phyloP scores from a whole-genome alignment of 2,329 filamentous ascomycete species.

The Nothopassalora personata region DNA sequence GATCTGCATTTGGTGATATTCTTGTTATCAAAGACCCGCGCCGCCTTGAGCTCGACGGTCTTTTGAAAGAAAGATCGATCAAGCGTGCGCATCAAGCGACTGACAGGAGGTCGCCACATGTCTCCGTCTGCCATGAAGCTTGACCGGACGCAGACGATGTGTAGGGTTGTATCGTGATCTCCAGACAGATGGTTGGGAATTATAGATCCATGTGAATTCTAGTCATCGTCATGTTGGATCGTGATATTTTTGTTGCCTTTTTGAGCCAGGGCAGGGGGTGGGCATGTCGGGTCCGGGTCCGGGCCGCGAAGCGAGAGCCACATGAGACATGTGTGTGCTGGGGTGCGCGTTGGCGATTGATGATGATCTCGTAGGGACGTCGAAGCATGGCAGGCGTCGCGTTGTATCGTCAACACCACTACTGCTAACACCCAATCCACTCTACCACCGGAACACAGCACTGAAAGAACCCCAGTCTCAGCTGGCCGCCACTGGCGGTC shows the following conservation, averaged over 20 bases:
- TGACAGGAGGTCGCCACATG: slow-evolving; percentile 74
- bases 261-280: background rate
- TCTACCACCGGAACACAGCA: background rate
- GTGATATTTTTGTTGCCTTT: background rate
- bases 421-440: background rate
- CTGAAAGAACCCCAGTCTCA: no score
- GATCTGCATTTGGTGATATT: slow-evolving; percentile 69
- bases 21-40: slow-evolving; percentile 67
- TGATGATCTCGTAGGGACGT: no score
- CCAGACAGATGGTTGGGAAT: no score
- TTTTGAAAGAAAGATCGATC: slow-evolving; percentile 80
- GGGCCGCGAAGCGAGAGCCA: background rate
- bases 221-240: slow-evolving; percentile 1
- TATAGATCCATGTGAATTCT: slow-evolving; percentile 1
- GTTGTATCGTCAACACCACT: background rate
- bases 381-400: no score
- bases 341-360: no score
- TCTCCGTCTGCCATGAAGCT: slow-evolving; percentile 27
- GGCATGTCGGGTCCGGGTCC: background rate
- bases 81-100: slow-evolving; percentile 71
- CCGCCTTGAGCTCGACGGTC: slow-evolving; percentile 70
- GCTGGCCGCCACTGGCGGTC: slow-evolving; percentile 12
- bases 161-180: no score
- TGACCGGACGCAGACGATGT: background rate
- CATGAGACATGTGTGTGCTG: no score